A percentile compares a stretch with the other conserved stretches of the same genome.
Evolutionary conservation across 495 filamentous ascomycete genomes (phyloP).

Genomic region (Neurospora sp.): DNA sequence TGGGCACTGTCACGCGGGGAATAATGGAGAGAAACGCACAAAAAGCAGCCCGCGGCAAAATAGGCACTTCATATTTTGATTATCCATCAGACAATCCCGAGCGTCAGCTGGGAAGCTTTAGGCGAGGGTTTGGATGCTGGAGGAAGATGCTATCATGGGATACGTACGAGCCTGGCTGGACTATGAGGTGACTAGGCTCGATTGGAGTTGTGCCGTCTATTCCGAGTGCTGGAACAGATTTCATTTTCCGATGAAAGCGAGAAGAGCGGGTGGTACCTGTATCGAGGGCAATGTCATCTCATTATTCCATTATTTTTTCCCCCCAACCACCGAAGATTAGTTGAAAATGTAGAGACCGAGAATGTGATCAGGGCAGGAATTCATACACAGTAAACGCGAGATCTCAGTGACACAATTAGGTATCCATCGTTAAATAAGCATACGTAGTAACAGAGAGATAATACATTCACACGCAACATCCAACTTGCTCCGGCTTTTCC

Average conservation of each 20-base stretch:
- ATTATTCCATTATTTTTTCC: not conserved
- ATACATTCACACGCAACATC: not conserved
- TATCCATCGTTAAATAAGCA: not conserved
- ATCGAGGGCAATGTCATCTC: not conserved
- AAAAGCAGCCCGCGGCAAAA: not conserved
- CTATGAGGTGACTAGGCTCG: not conserved
- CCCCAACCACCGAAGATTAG: not conserved
- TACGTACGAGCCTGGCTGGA: not conserved
- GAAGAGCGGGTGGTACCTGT: not conserved
- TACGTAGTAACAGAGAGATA: not conserved
- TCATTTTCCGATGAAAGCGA: not conserved
- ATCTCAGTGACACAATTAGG: not conserved
- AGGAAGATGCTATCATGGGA: not conserved
- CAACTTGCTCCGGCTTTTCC: not conserved
- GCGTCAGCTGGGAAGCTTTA: not conserved
- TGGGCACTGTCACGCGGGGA: not conserved
- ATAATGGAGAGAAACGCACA: not conserved
- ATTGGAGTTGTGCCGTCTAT: not conserved
- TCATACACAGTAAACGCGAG: not conserved
- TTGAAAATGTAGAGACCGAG: not conserved
- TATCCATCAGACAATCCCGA: not conserved
- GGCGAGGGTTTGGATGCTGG: not conserved
- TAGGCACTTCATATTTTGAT: not conserved
- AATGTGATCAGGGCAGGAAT: not conserved
- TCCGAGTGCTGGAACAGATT: not conserved